phyloP scores from a whole-genome alignment of 805 yeast species.

The Starmera caribaea region DNA sequence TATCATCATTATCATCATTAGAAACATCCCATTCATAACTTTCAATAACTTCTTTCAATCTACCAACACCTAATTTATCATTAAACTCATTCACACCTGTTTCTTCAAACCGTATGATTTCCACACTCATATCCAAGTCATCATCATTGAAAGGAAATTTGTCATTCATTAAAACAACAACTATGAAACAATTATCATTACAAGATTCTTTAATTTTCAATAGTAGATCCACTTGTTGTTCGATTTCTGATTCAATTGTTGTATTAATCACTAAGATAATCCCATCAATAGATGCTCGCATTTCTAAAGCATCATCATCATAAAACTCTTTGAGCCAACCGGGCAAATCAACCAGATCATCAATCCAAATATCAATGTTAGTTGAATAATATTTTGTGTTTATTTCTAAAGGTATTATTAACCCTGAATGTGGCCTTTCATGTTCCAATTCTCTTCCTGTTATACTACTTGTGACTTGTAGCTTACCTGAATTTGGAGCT shows the following conservation, averaged over 20 bases:
- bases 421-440: not conserved
- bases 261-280: slow-evolving; percentile 27
- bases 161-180: not conserved
- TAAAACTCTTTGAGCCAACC: slow-evolving; percentile 32
- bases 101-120: slow-evolving; percentile 25
- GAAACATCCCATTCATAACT: slow-evolving; percentile 36
- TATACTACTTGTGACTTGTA: not conserved
- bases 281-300: slow-evolving; percentile 36
- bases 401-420: slow-evolving; percentile 11
- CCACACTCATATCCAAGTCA: slow-evolving; percentile 18
- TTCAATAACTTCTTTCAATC: slow-evolving; percentile 37
- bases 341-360: slow-evolving; percentile 10
- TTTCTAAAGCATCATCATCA: slow-evolving; percentile 25
- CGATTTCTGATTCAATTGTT: not conserved
- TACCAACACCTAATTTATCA: slow-evolving; percentile 32
- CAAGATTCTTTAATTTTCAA: too few relatives aligned
- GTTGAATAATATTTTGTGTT: slow-evolving; percentile 20
- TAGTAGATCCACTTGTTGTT: too few relatives aligned
- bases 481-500: not conserved
- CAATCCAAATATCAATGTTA: slow-evolving; percentile 19
- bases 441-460: not conserved
- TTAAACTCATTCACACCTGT: slow-evolving; percentile 30
- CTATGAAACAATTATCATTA: too few relatives aligned
- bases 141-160: slow-evolving; percentile 1
- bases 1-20: not conserved